Percentiles rank a stretch among this genome's conserved stretches.
These are phyloP conservation scores for Sporothrix phasma DNA, from an alignment of 2,329 filamentous ascomycete species.

Conservation along the genomic window DNA sequence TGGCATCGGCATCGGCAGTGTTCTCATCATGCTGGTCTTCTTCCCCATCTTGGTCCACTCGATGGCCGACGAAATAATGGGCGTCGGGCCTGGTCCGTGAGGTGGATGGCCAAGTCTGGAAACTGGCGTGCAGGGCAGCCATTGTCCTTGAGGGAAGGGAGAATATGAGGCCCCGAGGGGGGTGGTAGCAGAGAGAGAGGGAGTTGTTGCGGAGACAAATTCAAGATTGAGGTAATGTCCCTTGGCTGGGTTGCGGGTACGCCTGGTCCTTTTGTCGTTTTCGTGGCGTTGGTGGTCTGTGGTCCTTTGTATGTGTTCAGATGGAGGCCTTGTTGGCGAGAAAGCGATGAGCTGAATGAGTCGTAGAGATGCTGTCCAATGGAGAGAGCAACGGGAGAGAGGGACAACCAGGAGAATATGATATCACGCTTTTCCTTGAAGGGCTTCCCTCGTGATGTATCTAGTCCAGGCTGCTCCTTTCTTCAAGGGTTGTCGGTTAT, in stretches of 20 bases:
- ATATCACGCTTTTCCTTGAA: neutral
- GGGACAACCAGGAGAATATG: neutral
- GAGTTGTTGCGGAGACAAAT: neutral
- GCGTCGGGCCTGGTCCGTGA: constrained; percentile 46
- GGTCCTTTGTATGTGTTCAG: neutral
- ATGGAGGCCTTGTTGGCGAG: neutral
- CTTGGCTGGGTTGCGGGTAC: neutral
- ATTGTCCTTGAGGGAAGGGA: constrained; percentile 22
- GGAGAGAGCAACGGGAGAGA: neutral
- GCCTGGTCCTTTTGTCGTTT: neutral
- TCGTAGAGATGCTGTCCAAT: neutral
- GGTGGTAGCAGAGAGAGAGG: neutral
- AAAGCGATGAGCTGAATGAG: neutral
- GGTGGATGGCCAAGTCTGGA: constrained; percentile 44
- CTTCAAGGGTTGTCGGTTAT: constrained; percentile 3
- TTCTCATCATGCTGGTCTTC: neutral
- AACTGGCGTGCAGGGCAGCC: constrained; percentile 37
- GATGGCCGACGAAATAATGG: constrained; percentile 42
- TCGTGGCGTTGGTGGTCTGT: neutral
- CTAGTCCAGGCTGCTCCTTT: neutral
- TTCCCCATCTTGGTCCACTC: neutral
- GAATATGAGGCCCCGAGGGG: neutral
- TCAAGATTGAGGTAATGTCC: neutral
- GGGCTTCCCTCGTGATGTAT: neutral
- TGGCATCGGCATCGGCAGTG: neutral